A percentile compares a stretch with the other conserved stretches of the same genome.
These are phyloP conservation scores for Avena eriantha DNA, from an alignment of 176 grass and related monocot species.

Conservation along the genomic window DNA sequence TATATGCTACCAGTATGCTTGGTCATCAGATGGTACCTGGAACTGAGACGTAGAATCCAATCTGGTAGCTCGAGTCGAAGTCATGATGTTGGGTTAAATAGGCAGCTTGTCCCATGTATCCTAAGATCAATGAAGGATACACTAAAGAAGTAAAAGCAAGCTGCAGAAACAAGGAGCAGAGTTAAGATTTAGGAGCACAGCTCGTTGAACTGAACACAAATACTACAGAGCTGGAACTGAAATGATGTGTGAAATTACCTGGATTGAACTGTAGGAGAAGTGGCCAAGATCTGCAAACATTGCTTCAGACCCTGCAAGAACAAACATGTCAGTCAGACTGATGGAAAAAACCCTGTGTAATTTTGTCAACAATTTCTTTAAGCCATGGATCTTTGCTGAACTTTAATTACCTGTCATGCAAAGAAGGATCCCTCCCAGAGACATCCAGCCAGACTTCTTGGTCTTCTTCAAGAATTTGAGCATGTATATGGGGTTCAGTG, in stretches of 20 bases:
- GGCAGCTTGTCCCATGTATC: slow-evolving; percentile 98
- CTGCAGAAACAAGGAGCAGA: slow-evolving; percentile 40
- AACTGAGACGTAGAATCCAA: slow-evolving; percentile 95
- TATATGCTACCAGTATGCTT: background rate
- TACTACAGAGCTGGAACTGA: background rate
- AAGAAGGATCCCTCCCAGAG: slow-evolving; percentile 86
- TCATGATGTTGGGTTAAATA: slow-evolving; percentile 81
- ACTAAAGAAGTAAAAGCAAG: slow-evolving; percentile 91
- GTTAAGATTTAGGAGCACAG: background rate
- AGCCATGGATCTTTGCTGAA: background rate
- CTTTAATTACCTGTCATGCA: slow-evolving; percentile 84
- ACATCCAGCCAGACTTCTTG: slow-evolving; percentile 94
- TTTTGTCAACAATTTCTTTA: background rate
- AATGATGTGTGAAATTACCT: slow-evolving; percentile 51
- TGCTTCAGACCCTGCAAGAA: slow-evolving; percentile 83
- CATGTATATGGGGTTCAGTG: slow-evolving; percentile 79
- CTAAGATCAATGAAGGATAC: slow-evolving; percentile 88
- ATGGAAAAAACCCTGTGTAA: background rate
- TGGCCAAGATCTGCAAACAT: slow-evolving; percentile 99
- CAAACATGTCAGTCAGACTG: slow-evolving; percentile 3
- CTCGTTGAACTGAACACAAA: background rate
- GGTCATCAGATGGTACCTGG: slow-evolving; percentile 57
- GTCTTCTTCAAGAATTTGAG: slow-evolving; percentile 91
- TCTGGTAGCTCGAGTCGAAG: slow-evolving; percentile 72
- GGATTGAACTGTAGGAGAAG: slow-evolving; percentile 93